These are phyloP conservation scores for Gaertneriomyces sp. DNA, from an alignment of 192 early-diverging fungal genomes.

Conservation along the genomic window DNA sequence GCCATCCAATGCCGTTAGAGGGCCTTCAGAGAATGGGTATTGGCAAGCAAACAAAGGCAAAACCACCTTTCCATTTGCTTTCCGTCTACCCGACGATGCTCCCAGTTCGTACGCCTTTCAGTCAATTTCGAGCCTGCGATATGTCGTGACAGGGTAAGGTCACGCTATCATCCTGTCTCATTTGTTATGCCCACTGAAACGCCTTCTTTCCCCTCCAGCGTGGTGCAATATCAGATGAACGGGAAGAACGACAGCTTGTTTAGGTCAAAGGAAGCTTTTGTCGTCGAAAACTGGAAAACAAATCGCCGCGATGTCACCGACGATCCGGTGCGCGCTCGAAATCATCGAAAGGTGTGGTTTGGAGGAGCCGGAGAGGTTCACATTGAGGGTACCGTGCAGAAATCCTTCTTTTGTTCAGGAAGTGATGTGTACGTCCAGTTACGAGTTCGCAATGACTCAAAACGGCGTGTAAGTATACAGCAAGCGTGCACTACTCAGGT, in stretches of 20 bases:
- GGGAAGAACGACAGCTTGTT: conserved; percentile 52
- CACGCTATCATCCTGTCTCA: neutral
- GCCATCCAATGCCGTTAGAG: conserved; percentile 57
- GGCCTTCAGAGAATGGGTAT: conserved; percentile 48
- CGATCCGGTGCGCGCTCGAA: conserved; percentile 11
- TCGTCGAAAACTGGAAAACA: conserved; percentile 50
- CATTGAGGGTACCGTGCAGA: conserved; percentile 25
- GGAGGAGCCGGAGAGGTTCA: conserved; percentile 33
- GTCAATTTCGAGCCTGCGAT: conserved; percentile 47
- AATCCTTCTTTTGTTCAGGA: conserved; percentile 25
- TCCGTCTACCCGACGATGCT: conserved; percentile 57
- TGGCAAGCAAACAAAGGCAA: conserved; percentile 64
- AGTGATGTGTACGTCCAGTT: conserved; percentile 31
- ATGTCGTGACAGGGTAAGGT: conserved; percentile 57
- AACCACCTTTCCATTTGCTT: conserved; percentile 63
- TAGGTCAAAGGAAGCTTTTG: conserved; percentile 55
- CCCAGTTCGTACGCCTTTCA: conserved; percentile 55
- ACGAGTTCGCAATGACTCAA: conserved; percentile 41
- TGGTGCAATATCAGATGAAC: conserved; percentile 55
- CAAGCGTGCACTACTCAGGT: neutral
- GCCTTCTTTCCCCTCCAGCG: conserved; percentile 14
- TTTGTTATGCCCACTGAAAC: neutral
- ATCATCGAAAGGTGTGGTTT: conserved; percentile 26
- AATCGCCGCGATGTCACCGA: neutral
- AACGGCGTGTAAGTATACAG: conserved; percentile 39